Base-by-base conservation (phyloP, 768 basidiomycete genomes). In the Leccinum variicolor region DNA sequence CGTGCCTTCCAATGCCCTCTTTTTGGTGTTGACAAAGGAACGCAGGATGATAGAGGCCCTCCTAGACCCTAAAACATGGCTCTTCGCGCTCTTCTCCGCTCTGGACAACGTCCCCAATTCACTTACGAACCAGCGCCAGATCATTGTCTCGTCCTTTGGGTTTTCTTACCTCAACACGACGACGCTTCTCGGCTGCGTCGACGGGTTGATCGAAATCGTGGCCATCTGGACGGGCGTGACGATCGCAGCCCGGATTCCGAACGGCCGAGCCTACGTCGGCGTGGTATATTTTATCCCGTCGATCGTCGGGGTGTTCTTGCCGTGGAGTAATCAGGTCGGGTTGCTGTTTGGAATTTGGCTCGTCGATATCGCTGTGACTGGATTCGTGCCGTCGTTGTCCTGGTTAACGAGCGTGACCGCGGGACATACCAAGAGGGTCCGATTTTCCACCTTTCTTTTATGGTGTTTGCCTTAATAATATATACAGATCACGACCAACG, bases 351-450 rank as follows among this genome's bases (percentile, higher is more conserved):
- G 75, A 5, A 58, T 62, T 29, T 69, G 68, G 66, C 53, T 52
- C 41, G 52, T 58, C 76, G 81, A 76, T 58, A 74, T 84, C 33
- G 80, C 77, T 23, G 79, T 41, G n/a, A 41, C 86, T 4, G 83
- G 82, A 6, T 90, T 88, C 56, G 80, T 82, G 9, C 69, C 90
- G 15, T 74, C 81, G 15, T 63, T 90, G 45, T 78, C 84, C 3
- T 90, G 89, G 89, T 65, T 89, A 15, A 81, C 80, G 1, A 79
- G 70, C 41, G 81, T 87, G 6, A 89, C 86, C 0, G 81, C 86
- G 0, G 88, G 86, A 1, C 88, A 89, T 64, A 90, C 89, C 31
- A 89, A 89, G 72, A 77, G 80, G 59, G 79, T 91, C 0, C 86
- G 89, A 21, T 28, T 1, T 6, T 10, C n/a, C n/a, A n/a, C n/a